Evolutionary conservation across 163 green algal genomes (phyloP), one percentile per base, ranked within the genome.

Genomic region (Scenedesmus sp.): DNA sequence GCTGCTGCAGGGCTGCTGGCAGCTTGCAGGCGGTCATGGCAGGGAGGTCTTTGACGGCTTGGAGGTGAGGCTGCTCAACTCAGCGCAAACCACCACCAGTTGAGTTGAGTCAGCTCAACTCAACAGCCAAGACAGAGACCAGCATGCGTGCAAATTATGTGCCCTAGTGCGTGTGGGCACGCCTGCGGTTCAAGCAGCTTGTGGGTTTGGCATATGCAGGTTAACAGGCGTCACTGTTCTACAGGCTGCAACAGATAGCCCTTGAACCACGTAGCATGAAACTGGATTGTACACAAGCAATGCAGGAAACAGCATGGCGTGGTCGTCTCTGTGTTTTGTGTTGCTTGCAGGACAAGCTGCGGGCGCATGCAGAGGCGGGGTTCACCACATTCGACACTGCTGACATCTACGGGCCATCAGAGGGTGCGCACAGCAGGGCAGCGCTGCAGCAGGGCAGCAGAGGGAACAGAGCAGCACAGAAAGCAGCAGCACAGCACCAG

Each of bases 381-480:
- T 94, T 93, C 81, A 96, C 94, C 1, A 93, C 93, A 1, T 96
- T 94, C 88, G 94, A 96, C 82, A 96, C 94, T 3, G 94, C 94
- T 2, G 94, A 96, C 88, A 96, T 96, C 46, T 96, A 95, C 66
- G 94, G 93, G 7, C 94, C 92, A 4, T 91, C 57, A 34, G 94
- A 95, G 79, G 77, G 93, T 94, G 59, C 57, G 59, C 26, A 52
- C 54, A 70, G 54, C n/a, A 84, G 10, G 26, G 34, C 34, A 46
- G 34, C 34, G 34, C 34, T 46, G 34, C 34, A 46, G n/a, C 74
- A 4, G 0, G 52, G 55, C 81, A 86, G 81, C 54, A 86, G n/a
- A 52, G 74, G 10, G 74, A 83, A 83, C 5, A 6, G 13, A 62
- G 77, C 46, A 84, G 77, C 46, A 15, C 3, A 85, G 46, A 13